Percentiles rank a stretch among this genome's conserved stretches.
Evolutionary conservation across 2,329 filamentous ascomycete genomes (phyloP).

Genomic region (Aspergillus pseudoglaucus): DNA sequence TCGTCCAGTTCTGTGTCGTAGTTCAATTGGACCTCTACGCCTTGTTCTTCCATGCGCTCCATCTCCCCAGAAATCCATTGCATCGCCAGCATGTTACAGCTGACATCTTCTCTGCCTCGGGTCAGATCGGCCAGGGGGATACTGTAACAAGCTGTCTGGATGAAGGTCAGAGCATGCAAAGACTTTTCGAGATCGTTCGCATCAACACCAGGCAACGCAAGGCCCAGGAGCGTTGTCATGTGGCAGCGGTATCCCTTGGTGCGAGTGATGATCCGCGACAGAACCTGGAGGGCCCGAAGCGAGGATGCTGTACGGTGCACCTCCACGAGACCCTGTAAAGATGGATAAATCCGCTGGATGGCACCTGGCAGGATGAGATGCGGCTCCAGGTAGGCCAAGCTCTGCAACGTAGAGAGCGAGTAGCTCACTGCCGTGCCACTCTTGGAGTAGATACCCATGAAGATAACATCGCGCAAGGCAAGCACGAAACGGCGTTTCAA

Average conservation of each 20-base stretch:
- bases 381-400: slow-evolving; percentile 83
- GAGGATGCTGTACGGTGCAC: slow-evolving; percentile 95
- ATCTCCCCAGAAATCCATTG: slow-evolving; percentile 93
- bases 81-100: slow-evolving; percentile 71
- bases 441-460: slow-evolving; percentile 98
- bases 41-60: slow-evolving; percentile 84
- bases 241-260: slow-evolving; percentile 97
- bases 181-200: slow-evolving; percentile 98
- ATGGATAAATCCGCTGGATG: slow-evolving; percentile 91
- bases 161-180: slow-evolving; percentile 86
- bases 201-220: slow-evolving; percentile 91
- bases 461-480: slow-evolving; percentile 83
- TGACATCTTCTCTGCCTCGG: slow-evolving; percentile 59
- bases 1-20: slow-evolving; percentile 77
- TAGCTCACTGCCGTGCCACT: slow-evolving; percentile 86
- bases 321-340: slow-evolving; percentile 91
- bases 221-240: slow-evolving; percentile 84
- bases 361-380: slow-evolving; percentile 87
- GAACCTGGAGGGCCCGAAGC: slow-evolving; percentile 81
- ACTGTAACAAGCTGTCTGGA: slow-evolving; percentile 92
- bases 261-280: slow-evolving; percentile 82
- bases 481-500: slow-evolving; percentile 85
- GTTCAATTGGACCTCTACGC: slow-evolving; percentile 76
- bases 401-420: slow-evolving; percentile 83
- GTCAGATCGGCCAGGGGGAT: slow-evolving; percentile 85